These are phyloP conservation scores for Geoglossum cookeanum DNA, from an alignment of 2,329 filamentous ascomycete genomes.

Conservation along the genomic window DNA sequence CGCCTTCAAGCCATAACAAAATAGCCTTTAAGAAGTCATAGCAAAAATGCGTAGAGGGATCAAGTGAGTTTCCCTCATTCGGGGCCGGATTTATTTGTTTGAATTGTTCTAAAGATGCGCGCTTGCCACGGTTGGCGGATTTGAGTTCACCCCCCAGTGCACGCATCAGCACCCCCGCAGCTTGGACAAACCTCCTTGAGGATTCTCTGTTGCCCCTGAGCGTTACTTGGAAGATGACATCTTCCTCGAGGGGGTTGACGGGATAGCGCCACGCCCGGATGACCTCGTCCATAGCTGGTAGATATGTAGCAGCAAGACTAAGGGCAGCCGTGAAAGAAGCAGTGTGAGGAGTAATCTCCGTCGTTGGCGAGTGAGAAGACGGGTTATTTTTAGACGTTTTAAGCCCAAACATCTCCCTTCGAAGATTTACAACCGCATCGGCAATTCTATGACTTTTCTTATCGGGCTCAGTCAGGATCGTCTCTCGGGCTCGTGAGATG, in stretches of 20 bases:
- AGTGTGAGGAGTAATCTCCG: conserved; percentile 11
- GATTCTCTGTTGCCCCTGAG: conserved; percentile 36
- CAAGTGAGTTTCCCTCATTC: conserved; percentile 22
- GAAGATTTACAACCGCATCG: conserved; percentile 32
- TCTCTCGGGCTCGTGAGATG: conserved; percentile 20
- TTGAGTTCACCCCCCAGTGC: conserved; percentile 34
- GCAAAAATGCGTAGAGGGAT: conserved; percentile 32
- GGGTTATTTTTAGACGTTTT: conserved; percentile 3
- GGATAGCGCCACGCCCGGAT: conserved; percentile 40
- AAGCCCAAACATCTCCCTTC: conserved; percentile 36
- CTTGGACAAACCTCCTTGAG: conserved; percentile 41
- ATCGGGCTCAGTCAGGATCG: conserved; percentile 32
- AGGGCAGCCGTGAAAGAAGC: conserved; percentile 23
- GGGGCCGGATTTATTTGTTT: conserved; percentile 28
- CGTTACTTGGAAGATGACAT: conserved; percentile 34
- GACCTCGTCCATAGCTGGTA: conserved; percentile 37
- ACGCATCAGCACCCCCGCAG: conserved; percentile 36
- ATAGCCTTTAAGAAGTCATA: conserved; percentile 48
- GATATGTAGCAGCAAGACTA: conserved; percentile 25
- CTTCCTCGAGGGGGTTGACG: conserved; percentile 31
- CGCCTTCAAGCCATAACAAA: conserved; percentile 41
- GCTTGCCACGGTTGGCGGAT: conserved; percentile 21
- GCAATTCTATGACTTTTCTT: conserved; percentile 35
- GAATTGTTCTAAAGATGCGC: conserved; percentile 24
- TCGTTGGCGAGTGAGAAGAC: neutral